A percentile compares a stretch with the other conserved stretches of the same genome.
phyloP scores from a whole-genome alignment of 2,329 filamentous ascomycete species.

The Fusarium siculi region DNA sequence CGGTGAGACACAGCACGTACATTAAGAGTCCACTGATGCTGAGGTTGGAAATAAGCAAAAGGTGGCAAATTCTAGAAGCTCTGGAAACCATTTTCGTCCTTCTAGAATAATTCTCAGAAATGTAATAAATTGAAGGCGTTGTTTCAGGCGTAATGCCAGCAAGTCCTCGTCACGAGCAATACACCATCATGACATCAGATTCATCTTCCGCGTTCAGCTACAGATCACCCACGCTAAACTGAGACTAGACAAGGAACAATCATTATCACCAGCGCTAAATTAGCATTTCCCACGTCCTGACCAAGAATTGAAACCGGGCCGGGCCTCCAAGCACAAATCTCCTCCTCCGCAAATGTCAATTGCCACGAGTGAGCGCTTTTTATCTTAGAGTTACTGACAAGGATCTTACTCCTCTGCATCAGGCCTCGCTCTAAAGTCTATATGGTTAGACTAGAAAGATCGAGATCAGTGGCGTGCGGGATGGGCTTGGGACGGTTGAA shows the following conservation, averaged over 20 bases:
- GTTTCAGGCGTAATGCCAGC: background rate
- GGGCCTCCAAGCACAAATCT: background rate
- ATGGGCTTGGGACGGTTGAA: background rate
- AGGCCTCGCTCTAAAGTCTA: background rate
- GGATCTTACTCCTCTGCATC: constrained; percentile 2
- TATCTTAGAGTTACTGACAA: constrained; percentile 11
- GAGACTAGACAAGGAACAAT: background rate
- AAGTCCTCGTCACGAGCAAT: background rate
- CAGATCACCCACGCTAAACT: background rate
- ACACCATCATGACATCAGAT: constrained; percentile 2
- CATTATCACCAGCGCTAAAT: background rate
- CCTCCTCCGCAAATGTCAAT: background rate
- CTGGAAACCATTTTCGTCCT: background rate
- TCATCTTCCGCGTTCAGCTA: background rate
- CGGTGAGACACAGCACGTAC: background rate
- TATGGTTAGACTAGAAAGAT: background rate
- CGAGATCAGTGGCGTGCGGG: constrained; percentile 3
- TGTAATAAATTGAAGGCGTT: background rate
- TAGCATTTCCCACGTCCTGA: background rate
- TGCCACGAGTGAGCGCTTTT: constrained; percentile 3
- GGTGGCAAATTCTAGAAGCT: constrained; percentile 11
- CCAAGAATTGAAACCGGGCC: constrained; percentile 13
- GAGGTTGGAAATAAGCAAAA: background rate
- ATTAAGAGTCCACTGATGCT: background rate
- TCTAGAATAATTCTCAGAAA: background rate